phyloP scores from a whole-genome alignment of 1,139 yeast genomes.

The Protomyces arabidopsidicola region DNA sequence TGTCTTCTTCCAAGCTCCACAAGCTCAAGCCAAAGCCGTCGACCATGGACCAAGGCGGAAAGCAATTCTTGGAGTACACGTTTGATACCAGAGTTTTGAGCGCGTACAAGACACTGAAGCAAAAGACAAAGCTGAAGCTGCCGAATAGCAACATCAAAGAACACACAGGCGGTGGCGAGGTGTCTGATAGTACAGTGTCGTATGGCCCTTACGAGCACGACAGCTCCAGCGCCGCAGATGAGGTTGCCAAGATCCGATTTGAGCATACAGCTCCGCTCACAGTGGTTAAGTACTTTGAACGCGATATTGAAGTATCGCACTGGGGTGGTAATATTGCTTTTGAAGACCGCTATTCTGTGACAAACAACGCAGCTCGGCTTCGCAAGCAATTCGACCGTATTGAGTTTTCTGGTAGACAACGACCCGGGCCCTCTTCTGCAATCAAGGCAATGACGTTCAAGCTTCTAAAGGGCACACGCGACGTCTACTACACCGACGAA shows the following conservation, averaged over 20 bases:
- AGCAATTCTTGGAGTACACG: constrained; percentile 56
- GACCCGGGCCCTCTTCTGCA: constrained; percentile 41
- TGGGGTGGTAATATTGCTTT: constrained; percentile 61
- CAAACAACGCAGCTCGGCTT: constrained; percentile 68
- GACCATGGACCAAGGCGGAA: constrained; percentile 54
- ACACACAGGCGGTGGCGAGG: constrained; percentile 36
- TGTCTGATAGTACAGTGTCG: constrained; percentile 47
- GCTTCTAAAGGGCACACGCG: constrained; percentile 51
- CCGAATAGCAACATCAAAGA: constrained; percentile 29
- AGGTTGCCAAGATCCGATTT: constrained; percentile 53
- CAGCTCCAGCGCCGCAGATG: constrained; percentile 46
- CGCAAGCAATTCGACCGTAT: constrained; percentile 47
- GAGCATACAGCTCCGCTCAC: constrained; percentile 65
- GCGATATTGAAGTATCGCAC: constrained; percentile 82
- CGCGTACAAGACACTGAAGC: constrained; percentile 57
- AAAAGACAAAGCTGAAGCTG: constrained; percentile 43
- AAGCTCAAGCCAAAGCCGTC: constrained; percentile 60
- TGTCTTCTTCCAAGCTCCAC: constrained; percentile 54
- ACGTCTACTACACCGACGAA: constrained; percentile 74
- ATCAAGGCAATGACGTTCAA: constrained; percentile 47
- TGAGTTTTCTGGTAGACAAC: constrained; percentile 37
- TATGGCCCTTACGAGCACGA: constrained; percentile 56
- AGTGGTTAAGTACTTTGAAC: constrained; percentile 54
- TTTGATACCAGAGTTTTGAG: constrained; percentile 58
- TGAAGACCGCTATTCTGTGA: constrained; percentile 80